Evolutionary conservation across 495 filamentous ascomycete genomes (phyloP), one percentile per base, ranked within the genome.

Genomic region (Cairneyella variabilis): DNA sequence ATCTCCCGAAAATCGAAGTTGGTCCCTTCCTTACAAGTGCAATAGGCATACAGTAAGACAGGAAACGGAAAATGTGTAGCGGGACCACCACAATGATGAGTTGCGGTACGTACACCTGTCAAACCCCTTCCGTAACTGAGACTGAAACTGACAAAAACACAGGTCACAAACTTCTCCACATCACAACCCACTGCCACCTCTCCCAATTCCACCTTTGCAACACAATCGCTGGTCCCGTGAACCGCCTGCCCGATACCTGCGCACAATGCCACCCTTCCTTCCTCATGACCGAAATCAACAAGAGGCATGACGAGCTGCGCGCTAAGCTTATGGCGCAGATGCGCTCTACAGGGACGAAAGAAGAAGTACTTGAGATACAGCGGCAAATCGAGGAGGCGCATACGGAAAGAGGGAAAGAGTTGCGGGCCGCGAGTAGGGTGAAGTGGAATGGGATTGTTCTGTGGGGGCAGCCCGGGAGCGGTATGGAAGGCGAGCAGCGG

Each of bases 221-320:
- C 6, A 11, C 30, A 0, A 51, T 52, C 1, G 9, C 8, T 0
- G 44, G 39, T 1, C 55, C 51, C 10, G 32, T 37, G 3, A 12
- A 52, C 5, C 46, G 58, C 36, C n/a, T 68, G 5, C 14, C 36
- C 0, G 64, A 68, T 44, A 58, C 58, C 10, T 68, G 66, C 45
- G 64, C 62, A 0, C 5, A 27, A 4, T 68, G 63, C 55, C 60
- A 66, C 37, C 59, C 65, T 1, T 36, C 51, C 3, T 56, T 52
- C 47, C 25, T 22, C 3, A 48, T 47, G 9, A n/a, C 23, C n/a
- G 20, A 43, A n/a, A 48, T 63, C 28, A 52, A 54, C 8, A 38
- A 54, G 1, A 22, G 43, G 7, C 49, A 61, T 10, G 43, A 28
- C 8, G 28, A 23, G 7, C 22, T 47, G 3, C 48, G 48, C 17